Evolutionary conservation across 2,329 filamentous ascomycete species (phyloP).

Genomic region (Aspergillus costaricaensis): DNA sequence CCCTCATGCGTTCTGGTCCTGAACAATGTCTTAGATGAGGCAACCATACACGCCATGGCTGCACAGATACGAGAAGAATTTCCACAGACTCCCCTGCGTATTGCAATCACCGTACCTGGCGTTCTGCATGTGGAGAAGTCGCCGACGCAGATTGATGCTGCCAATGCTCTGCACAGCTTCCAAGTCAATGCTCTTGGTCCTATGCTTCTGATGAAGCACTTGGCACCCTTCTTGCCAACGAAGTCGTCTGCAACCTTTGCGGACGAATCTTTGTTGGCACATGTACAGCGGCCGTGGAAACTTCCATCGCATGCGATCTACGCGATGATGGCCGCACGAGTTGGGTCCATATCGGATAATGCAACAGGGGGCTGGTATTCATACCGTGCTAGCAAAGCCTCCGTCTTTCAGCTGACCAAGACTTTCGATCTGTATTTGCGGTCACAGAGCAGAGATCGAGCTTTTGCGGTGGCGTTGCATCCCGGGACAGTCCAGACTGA

Average conservation of each 20-base stretch:
- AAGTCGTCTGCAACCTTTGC: slow-evolving; percentile 50
- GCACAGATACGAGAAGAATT: slow-evolving; percentile 57
- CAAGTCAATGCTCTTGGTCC: slow-evolving; percentile 73
- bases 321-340: slow-evolving; percentile 75
- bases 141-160: slow-evolving; percentile 64
- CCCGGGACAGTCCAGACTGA: slow-evolving; percentile 79
- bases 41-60: slow-evolving; percentile 60
- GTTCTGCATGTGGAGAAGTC: slow-evolving; percentile 73
- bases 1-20: slow-evolving; percentile 2
- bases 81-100: slow-evolving; percentile 61
- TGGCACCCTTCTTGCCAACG: slow-evolving; percentile 67
- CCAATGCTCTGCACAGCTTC: slow-evolving; percentile 67
- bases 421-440: slow-evolving; percentile 69
- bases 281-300: slow-evolving; percentile 23
- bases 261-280: not conserved
- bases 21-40: slow-evolving; percentile 55
- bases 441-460: slow-evolving; percentile 60
- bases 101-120: slow-evolving; percentile 70
- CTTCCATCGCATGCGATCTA: slow-evolving; percentile 62
- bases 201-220: slow-evolving; percentile 75
- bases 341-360: slow-evolving; percentile 75
- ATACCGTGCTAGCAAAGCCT: slow-evolving; percentile 76
- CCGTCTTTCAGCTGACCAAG: slow-evolving; percentile 69
- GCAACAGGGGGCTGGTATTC: slow-evolving; percentile 76
- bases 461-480: slow-evolving; percentile 70